phyloP scores from a whole-genome alignment of 805 yeast species.

The Yarrowia divulgata region DNA sequence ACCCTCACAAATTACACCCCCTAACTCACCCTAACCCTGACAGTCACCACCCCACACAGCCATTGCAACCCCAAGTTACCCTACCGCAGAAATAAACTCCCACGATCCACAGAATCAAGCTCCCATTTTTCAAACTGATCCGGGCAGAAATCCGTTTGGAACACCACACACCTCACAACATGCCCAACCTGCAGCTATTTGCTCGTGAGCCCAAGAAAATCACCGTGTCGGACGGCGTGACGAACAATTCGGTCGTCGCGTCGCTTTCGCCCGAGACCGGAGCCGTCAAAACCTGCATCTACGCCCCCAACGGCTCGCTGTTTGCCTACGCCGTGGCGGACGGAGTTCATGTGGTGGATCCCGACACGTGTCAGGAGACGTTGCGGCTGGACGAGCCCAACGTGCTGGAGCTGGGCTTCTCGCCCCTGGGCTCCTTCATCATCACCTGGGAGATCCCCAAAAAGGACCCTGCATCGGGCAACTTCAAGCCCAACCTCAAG shows the following conservation, averaged over 20 bases:
- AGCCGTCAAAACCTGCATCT: constrained; percentile 62
- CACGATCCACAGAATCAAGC: background rate
- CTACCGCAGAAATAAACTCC: constrained; percentile 26
- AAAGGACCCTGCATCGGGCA: constrained; percentile 67
- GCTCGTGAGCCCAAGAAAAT: constrained; percentile 37
- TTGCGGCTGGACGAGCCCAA: constrained; percentile 65
- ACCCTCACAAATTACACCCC: background rate
- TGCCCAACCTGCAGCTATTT: constrained; percentile 31
- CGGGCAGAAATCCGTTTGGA: too few relatives aligned
- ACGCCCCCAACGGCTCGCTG: constrained; percentile 70
- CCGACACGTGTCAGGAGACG: constrained; percentile 59
- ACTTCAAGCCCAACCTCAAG: constrained; percentile 79
- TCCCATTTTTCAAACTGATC: constrained; percentile 31
- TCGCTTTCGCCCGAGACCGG: constrained; percentile 8
- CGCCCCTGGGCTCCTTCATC: constrained; percentile 84
- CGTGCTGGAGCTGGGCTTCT: constrained; percentile 81
- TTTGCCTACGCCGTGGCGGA: constrained; percentile 72
- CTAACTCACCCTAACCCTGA: background rate
- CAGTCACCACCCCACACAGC: background rate
- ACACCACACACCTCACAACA: background rate
- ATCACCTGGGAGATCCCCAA: constrained; percentile 91
- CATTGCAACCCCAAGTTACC: constrained; percentile 10
- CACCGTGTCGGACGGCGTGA: constrained; percentile 34
- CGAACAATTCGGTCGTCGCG: constrained; percentile 25
- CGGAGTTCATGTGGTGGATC: constrained; percentile 62